These are phyloP conservation scores for Fusarium caatingaense DNA, from an alignment of 2,329 filamentous ascomycete species.

Conservation along the genomic window DNA sequence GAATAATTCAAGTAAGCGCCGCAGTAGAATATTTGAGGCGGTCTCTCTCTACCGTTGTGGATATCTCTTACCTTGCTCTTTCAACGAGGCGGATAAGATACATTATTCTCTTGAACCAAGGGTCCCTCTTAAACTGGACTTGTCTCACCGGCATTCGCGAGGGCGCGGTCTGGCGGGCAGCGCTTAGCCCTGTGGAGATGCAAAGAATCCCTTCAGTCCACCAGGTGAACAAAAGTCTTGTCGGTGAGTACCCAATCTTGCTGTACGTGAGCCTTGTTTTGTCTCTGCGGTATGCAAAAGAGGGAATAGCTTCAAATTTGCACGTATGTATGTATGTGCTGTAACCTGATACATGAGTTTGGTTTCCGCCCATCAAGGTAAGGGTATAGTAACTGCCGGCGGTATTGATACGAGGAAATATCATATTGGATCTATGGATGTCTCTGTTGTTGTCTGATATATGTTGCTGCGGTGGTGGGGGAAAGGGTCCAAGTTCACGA, in stretches of 20 bases:
- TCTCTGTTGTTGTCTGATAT: not conserved
- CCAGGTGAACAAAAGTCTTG: slow-evolving; percentile 3
- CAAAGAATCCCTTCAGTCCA: not conserved
- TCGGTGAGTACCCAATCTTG: slow-evolving; percentile 33
- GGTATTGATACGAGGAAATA: slow-evolving; percentile 10
- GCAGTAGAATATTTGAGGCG: not conserved
- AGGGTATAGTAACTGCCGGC: slow-evolving; percentile 9
- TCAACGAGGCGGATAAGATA: slow-evolving; percentile 5
- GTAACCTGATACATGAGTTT: slow-evolving; percentile 31
- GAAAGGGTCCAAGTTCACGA: slow-evolving; percentile 16
- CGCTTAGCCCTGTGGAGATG: slow-evolving; percentile 3
- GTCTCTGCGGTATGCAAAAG: not conserved
- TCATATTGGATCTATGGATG: not conserved
- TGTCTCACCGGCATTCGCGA: slow-evolving; percentile 14
- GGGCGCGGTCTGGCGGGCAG: slow-evolving; percentile 36
- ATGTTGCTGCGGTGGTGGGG: slow-evolving; percentile 24
- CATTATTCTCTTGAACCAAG: not conserved
- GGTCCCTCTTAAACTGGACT: not conserved
- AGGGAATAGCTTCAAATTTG: not conserved
- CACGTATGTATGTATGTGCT: slow-evolving; percentile 28
- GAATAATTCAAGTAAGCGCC: not conserved
- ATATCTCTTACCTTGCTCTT: not conserved
- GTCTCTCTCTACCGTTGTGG: slow-evolving; percentile 1
- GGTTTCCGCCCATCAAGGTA: slow-evolving; percentile 15
- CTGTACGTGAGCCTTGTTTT: slow-evolving; percentile 15